A percentile compares a stretch with the other conserved stretches of the same genome.
Conservation (phyloP, 1,284 basidiomycete genomes). For the Stygiomarasmius scandens region DNA sequence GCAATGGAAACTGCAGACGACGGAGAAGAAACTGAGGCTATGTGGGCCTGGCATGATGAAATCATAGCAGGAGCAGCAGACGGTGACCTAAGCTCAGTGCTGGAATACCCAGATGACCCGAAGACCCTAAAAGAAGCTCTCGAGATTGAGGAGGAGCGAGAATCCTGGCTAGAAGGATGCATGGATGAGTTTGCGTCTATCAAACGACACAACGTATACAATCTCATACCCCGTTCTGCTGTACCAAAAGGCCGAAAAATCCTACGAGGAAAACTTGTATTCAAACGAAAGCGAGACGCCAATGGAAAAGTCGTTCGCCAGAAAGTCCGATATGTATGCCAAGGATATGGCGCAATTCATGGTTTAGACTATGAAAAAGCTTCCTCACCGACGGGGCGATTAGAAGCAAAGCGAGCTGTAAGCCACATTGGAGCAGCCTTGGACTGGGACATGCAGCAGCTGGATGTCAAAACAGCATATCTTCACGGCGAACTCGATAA, state of each 20-base stretch:
- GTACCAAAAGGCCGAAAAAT: no score
- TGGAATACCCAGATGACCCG: not conserved
- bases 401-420: conserved; percentile 32
- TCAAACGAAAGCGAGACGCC: conserved; percentile 25
- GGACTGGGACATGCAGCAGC: conserved; percentile 32
- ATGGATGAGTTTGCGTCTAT: not conserved
- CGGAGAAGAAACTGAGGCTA: not conserved
- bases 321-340: conserved; percentile 34
- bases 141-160: not conserved
- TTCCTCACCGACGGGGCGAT: conserved; percentile 34
- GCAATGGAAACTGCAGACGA: not conserved
- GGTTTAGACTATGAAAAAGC: conserved; percentile 40
- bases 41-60: not conserved
- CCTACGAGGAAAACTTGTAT: conserved; percentile 18
- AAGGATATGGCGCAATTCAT: conserved; percentile 34
- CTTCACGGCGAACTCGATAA: conserved; percentile 33
- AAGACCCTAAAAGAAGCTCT: not conserved
- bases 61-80: not conserved
- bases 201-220: not conserved
- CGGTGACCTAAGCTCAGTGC: not conserved
- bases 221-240: no score
- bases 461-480: conserved; percentile 45
- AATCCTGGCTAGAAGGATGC: not conserved
- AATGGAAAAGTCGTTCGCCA: conserved; percentile 26
- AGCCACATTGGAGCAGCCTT: conserved; percentile 33